These are phyloP conservation scores for Aspergillus sp. DNA, from an alignment of 2,329 filamentous ascomycete species.

Conservation along the genomic window DNA sequence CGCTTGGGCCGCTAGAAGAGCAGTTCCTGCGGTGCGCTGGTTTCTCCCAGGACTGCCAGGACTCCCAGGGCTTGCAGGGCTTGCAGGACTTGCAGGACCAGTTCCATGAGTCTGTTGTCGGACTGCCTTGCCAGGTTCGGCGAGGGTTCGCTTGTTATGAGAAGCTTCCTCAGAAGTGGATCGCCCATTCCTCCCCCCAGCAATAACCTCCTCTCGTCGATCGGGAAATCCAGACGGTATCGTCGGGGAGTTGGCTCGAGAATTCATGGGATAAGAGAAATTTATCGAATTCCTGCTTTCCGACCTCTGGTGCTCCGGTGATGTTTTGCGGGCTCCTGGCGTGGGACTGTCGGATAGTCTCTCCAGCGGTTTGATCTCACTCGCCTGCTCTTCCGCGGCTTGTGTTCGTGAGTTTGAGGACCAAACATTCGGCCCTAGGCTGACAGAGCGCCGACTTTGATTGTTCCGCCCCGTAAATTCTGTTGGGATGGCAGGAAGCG, in stretches of 20 bases:
- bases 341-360: slow-evolving; percentile 21
- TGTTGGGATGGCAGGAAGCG: slow-evolving; percentile 74
- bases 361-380: slow-evolving; percentile 39
- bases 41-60: slow-evolving; percentile 33
- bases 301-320: slow-evolving; percentile 44
- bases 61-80: neutral
- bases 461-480: slow-evolving; percentile 42
- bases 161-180: slow-evolving; percentile 31
- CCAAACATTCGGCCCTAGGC: slow-evolving; percentile 56
- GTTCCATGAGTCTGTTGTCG: slow-evolving; percentile 29
- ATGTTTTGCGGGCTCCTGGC: slow-evolving; percentile 28
- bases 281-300: slow-evolving; percentile 52
- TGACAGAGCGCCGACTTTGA: slow-evolving; percentile 51
- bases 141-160: slow-evolving; percentile 30
- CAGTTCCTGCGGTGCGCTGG: slow-evolving; percentile 31
- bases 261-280: slow-evolving; percentile 52
- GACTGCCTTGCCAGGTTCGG: slow-evolving; percentile 22
- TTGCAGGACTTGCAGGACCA: slow-evolving; percentile 26
- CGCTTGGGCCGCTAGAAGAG: slow-evolving; percentile 37
- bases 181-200: slow-evolving; percentile 24
- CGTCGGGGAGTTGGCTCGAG: slow-evolving; percentile 47
- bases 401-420: slow-evolving; percentile 49
- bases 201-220: slow-evolving; percentile 21
- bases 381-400: slow-evolving; percentile 47
- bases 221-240: slow-evolving; percentile 22